phyloP scores from a whole-genome alignment of 768 basidiomycete genomes.

The Crucibulum laeve region DNA sequence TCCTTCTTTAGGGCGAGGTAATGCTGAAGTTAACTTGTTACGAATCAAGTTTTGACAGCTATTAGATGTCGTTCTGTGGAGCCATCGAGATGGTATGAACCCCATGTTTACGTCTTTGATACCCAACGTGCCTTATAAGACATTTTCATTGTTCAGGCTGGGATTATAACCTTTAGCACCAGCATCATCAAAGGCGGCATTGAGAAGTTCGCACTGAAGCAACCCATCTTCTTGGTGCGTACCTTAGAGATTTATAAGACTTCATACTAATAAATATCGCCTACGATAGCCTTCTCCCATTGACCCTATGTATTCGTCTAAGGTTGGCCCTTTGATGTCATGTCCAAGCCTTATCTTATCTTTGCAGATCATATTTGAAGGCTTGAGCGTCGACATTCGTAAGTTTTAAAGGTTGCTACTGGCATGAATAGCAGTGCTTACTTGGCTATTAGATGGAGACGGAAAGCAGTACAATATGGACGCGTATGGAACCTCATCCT shows the following conservation, averaged over 20 bases:
- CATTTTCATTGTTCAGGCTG: slow-evolving; percentile 36
- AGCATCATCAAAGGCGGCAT: slow-evolving; percentile 73
- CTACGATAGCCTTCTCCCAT: slow-evolving; percentile 59
- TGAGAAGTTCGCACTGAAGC: slow-evolving; percentile 68
- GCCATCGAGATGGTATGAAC: slow-evolving; percentile 67
- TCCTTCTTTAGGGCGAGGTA: slow-evolving; percentile 50
- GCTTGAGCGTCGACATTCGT: slow-evolving; percentile 71
- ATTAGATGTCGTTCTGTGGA: slow-evolving; percentile 67
- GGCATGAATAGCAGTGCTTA: background rate
- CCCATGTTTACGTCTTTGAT: background rate
- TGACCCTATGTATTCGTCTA: slow-evolving; percentile 71
- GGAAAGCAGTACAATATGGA: slow-evolving; percentile 79
- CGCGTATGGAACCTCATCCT: slow-evolving; percentile 37
- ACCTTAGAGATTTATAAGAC: too few species aligned
- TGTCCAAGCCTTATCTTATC: background rate
- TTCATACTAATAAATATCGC: background rate
- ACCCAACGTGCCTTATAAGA: too few species aligned
- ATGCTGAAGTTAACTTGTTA: too few species aligned
- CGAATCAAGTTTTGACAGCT: too few species aligned
- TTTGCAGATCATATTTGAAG: slow-evolving; percentile 64
- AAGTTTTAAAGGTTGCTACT: slow-evolving; percentile 15
- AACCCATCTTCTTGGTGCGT: slow-evolving; percentile 67
- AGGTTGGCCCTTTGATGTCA: slow-evolving; percentile 26
- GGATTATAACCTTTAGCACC: slow-evolving; percentile 66
- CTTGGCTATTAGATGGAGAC: slow-evolving; percentile 47